Percentiles rank a stretch among this genome's conserved stretches.
Evolutionary conservation across 495 filamentous ascomycete genomes (phyloP).

Genomic region (Lasiosphaeria miniovina): DNA sequence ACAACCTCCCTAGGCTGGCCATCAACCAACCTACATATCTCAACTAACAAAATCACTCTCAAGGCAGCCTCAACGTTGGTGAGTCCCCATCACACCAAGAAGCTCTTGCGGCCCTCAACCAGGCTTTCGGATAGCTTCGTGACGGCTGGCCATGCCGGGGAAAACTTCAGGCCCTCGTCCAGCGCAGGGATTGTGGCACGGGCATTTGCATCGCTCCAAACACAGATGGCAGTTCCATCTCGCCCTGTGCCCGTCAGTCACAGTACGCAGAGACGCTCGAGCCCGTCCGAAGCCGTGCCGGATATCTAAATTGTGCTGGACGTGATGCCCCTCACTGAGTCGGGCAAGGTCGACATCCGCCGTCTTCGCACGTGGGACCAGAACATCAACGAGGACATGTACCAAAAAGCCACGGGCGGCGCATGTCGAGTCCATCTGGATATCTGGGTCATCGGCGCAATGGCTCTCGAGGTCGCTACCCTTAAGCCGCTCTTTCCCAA

Average conservation of each 20-base stretch:
- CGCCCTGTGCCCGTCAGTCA: constrained; percentile 23
- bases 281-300: constrained; percentile 29
- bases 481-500: too few relatives aligned
- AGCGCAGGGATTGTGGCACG: constrained; percentile 74
- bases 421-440: too few relatives aligned
- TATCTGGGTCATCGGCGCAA: too few relatives aligned
- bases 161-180: constrained; percentile 73
- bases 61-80: neutral
- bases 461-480: too few relatives aligned
- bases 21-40: too few relatives aligned
- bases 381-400: constrained; percentile 44
- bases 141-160: constrained; percentile 73
- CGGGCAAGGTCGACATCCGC: constrained; percentile 39
- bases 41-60: neutral
- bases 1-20: too few relatives aligned
- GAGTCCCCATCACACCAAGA: constrained; percentile 24
- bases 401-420: constrained; percentile 40
- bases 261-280: constrained; percentile 16
- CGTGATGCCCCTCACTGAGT: constrained; percentile 40
- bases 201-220: constrained; percentile 84
- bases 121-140: constrained; percentile 75
- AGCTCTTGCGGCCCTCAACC: constrained; percentile 63
- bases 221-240: constrained; percentile 70
- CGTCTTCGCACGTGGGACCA: constrained; percentile 48
- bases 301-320: constrained; percentile 43